phyloP scores from a whole-genome alignment of 495 filamentous ascomycete species.

The Xylaria scruposa region DNA sequence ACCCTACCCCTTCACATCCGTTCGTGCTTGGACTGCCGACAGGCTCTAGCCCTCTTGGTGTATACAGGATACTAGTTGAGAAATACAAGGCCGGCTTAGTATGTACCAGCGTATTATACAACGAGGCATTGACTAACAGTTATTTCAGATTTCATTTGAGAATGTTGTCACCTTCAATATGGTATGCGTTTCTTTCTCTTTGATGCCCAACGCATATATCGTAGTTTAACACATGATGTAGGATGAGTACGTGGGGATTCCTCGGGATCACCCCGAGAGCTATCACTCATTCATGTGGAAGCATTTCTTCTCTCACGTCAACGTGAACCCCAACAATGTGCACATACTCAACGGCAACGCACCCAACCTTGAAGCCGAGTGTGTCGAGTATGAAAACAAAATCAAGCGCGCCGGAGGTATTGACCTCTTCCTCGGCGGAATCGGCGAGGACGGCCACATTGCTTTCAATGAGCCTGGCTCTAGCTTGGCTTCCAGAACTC shows the following conservation, averaged over 20 bases:
- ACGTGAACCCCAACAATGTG: conserved; percentile 79
- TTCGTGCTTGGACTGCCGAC: conserved; percentile 88
- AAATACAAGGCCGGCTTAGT: conserved; percentile 74
- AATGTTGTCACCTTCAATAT: conserved; percentile 94
- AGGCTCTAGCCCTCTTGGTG: conserved; percentile 76
- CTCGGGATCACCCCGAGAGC: conserved; percentile 79
- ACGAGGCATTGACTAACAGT: conserved; percentile 7
- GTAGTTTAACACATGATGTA: conserved; percentile 40
- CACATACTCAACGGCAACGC: conserved; percentile 88
- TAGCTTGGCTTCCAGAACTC: conserved; percentile 76
- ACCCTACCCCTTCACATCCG: conserved; percentile 70
- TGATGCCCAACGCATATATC: conserved; percentile 4
- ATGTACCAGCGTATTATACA: conserved; percentile 22
- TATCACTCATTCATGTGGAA: conserved; percentile 94
- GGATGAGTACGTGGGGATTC: conserved; percentile 88
- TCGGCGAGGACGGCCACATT: conserved; percentile 86
- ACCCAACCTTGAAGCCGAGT: conserved; percentile 75
- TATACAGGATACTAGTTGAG: conserved; percentile 79
- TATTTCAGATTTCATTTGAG: conserved; percentile 71
- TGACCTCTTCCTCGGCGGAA: conserved; percentile 84
- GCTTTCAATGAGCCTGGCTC: conserved; percentile 92
- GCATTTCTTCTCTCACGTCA: conserved; percentile 87
- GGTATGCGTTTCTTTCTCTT: conserved; percentile 56
- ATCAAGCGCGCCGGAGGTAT: conserved; percentile 80
- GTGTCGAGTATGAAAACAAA: conserved; percentile 76